Conservation (phyloP, 2,329 filamentous ascomycete species). For the Fusarium globosum region DNA sequence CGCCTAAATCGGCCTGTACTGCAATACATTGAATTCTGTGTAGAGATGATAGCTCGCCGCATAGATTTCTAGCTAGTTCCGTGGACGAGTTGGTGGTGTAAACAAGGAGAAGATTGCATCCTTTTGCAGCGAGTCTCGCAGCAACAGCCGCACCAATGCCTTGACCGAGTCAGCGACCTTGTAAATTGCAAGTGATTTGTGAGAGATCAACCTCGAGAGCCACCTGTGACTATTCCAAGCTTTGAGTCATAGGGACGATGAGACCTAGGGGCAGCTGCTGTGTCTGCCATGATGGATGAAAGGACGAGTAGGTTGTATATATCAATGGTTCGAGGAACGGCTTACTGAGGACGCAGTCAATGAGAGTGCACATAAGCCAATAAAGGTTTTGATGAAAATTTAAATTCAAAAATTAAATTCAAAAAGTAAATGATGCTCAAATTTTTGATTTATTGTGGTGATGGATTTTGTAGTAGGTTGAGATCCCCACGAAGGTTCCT, state of each 20-base stretch:
- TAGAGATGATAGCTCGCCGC: slow-evolving; percentile 56
- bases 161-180: slow-evolving; percentile 40
- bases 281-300: slow-evolving; percentile 33
- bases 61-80: slow-evolving; percentile 59
- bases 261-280: slow-evolving; percentile 3
- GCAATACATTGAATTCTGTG: slow-evolving; percentile 51
- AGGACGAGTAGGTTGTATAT: not conserved
- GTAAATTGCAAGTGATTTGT: not conserved
- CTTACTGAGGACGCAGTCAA: not conserved
- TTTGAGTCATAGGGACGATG: slow-evolving; percentile 47
- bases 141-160: slow-evolving; percentile 71
- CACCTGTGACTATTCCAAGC: slow-evolving; percentile 50
- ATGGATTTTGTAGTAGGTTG: not conserved
- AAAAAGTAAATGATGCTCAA: not conserved
- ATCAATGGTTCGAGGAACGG: not conserved
- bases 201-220: slow-evolving; percentile 47
- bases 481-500: slow-evolving; percentile 4
- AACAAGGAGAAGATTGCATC: slow-evolving; percentile 68
- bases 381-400: not conserved
- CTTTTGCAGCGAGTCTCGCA: slow-evolving; percentile 68
- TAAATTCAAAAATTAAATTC: not conserved
- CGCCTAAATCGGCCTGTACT: slow-evolving; percentile 48
- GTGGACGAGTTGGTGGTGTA: slow-evolving; percentile 68
- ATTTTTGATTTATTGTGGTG: not conserved
- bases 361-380: not conserved